A percentile compares a stretch with the other conserved stretches of the same genome.
Conservation (phyloP, 768 basidiomycete genomes). For the Hericium alpestre region DNA sequence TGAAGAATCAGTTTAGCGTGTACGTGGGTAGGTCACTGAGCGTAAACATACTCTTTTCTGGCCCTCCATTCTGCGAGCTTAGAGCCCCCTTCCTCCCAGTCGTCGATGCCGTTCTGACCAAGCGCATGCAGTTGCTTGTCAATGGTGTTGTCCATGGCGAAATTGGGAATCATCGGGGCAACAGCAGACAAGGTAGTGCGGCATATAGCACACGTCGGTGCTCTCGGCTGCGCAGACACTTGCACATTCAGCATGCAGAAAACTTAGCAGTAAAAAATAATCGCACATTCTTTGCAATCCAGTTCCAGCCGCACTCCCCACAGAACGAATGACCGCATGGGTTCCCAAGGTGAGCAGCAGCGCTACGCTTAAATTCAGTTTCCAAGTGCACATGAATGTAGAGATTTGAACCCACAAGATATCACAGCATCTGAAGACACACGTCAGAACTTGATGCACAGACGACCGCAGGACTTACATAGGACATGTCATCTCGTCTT, state of each 20-base stretch:
- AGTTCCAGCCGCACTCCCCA: conserved; percentile 53
- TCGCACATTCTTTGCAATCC: conserved; percentile 45
- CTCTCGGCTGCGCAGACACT: conserved; percentile 20
- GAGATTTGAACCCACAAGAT: conserved; percentile 40
- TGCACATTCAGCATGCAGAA: neutral
- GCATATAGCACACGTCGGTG: conserved; percentile 50
- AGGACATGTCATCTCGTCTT: conserved; percentile 59
- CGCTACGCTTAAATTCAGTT: conserved; percentile 28
- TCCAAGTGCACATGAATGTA: neutral
- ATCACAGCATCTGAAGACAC: conserved; percentile 52
- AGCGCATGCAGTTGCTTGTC: conserved; percentile 46
- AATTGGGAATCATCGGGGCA: conserved; percentile 53
- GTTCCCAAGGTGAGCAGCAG: conserved; percentile 49
- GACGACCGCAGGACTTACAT: conserved; percentile 38
- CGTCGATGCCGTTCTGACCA: conserved; percentile 33
- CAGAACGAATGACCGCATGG: conserved; percentile 72
- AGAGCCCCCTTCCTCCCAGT: conserved; percentile 42
- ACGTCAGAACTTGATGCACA: neutral
- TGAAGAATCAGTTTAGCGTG: neutral
- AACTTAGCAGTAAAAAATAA: neutral
- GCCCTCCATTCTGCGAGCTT: conserved; percentile 39
- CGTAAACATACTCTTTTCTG: conserved; percentile 37
- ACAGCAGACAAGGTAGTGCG: conserved; percentile 32
- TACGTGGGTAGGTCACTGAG: conserved; percentile 2
- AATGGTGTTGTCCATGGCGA: conserved; percentile 48